Evolutionary conservation across 108 stramenopile species (phyloP), one percentile per base, ranked within the genome.

Genomic region (Epipyxis sp.): DNA sequence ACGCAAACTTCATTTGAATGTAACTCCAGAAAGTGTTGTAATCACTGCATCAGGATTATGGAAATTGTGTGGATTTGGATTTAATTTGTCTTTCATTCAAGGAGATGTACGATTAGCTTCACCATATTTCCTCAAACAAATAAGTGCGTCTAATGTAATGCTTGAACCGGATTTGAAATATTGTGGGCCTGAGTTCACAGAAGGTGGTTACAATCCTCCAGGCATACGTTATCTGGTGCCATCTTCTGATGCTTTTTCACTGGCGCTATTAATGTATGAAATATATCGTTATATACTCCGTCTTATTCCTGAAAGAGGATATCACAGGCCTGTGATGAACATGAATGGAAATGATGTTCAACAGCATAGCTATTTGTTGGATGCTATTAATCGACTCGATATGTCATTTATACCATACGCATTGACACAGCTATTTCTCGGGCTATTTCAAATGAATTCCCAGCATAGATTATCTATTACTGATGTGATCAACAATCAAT

Each of bases 31-130:
- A 39, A 74, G 71, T 74, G 42, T 74, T 6, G 71, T 74, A 6
- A 46, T 74, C 27, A 74, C 71, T 74, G 46, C 71, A 37, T 6
- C 37, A 42, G 71, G 71, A 10, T 27, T 6, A 6, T 74, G 71
- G 71, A 74, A 74, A 57, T 42, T 74, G 3, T 74, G 71, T 74
- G 71, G 71, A 10, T 57, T 74, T 46, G 71, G 71, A 29, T 74
- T 74, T 42, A 54, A 30, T 39, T 57, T 74, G 20, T 3, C 3
- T 27, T 54, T 74, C 27, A 10, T 6, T 27, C 46, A 46, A 54
- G 71, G 50, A 29, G 71, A 74, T 32, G 6, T 67, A 43, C 44
- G 71, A 27, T 27, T 74, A 29, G 71, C 71, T 39, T 57, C 50
- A 13, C 71, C 71, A 30, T 74, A 74, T 57, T 74, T 74, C 50